These are phyloP conservation scores for Ormosia semicastrata DNA, from an alignment of 306 rosid species.

Conservation along the genomic window DNA sequence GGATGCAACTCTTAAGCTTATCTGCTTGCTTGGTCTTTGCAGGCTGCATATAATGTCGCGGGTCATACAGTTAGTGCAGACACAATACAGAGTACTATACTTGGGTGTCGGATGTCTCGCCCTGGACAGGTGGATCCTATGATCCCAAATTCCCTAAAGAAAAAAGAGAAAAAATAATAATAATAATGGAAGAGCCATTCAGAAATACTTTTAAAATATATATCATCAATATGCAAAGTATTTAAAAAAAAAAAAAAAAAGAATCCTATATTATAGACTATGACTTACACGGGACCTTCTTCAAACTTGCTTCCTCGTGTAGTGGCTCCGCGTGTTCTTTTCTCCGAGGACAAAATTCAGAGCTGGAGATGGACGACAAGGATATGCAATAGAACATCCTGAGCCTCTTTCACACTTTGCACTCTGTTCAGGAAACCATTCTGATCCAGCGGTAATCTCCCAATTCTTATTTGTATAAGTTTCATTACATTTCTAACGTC, in stretches of 20 bases:
- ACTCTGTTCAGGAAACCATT: conserved; percentile 91
- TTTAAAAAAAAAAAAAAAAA: too few relatives aligned
- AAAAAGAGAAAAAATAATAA: neutral
- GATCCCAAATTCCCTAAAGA: neutral
- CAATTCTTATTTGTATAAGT: neutral
- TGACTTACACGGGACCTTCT: neutral
- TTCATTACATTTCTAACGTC: neutral
- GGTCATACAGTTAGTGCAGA: conserved; percentile 88
- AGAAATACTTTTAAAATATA: neutral
- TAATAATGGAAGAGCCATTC: neutral
- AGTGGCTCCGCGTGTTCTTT: conserved; percentile 90
- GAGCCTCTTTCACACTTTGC: conserved; percentile 91
- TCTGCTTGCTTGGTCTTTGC: conserved; percentile 36
- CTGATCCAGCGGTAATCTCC: conserved; percentile 86
- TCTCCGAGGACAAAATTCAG: conserved; percentile 67
- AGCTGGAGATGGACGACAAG: conserved; percentile 67
- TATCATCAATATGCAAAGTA: neutral
- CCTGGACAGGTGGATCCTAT: conserved; percentile 78
- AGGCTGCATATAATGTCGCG: conserved; percentile 98
- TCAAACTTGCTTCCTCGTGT: conserved; percentile 19
- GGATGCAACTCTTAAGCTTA: neutral
- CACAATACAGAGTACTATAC: conserved; percentile 80
- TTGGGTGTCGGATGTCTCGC: conserved; percentile 81
- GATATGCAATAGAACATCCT: conserved; percentile 56
- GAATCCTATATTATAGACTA: neutral